Percentiles rank a stretch among this genome's conserved stretches.
These are phyloP conservation scores for Prunus armeniaca DNA, from an alignment of 306 rosid species.

Conservation along the genomic window DNA sequence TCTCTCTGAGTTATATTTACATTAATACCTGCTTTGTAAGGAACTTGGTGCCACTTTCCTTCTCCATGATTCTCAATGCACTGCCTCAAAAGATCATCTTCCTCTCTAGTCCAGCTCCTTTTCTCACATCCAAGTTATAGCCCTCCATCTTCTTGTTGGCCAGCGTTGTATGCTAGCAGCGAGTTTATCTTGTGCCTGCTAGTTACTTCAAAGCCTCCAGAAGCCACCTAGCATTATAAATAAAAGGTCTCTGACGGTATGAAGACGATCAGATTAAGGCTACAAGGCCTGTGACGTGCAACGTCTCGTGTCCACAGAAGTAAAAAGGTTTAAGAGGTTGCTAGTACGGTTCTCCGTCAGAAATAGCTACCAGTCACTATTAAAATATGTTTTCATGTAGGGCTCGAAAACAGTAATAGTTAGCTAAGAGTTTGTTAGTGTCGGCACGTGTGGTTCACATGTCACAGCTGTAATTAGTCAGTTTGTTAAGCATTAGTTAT, in stretches of 20 bases:
- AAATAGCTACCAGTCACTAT: neutral
- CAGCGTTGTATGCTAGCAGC: neutral
- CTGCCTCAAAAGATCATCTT: conserved; percentile 22
- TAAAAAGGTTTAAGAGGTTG: neutral
- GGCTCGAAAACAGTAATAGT: no score
- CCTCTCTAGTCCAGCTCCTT: conserved; percentile 30
- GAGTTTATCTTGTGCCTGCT: neutral
- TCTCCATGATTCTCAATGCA: conserved; percentile 20
- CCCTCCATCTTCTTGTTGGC: neutral
- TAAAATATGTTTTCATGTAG: no score
- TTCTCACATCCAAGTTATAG: conserved; percentile 7
- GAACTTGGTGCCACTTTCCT: conserved; percentile 29
- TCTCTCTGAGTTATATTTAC: neutral
- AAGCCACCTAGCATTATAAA: neutral
- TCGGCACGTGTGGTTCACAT: no score
- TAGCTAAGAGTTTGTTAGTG: no score
- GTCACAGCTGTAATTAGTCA: no score
- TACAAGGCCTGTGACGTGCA: neutral
- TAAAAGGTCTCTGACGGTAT: no score
- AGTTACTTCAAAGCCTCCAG: neutral
- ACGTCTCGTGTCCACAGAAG: neutral
- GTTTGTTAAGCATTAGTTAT: no score
- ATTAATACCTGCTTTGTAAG: conserved; percentile 21
- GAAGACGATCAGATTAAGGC: neutral
- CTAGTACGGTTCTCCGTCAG: neutral